Percentiles rank a stretch among this genome's conserved stretches.
These are phyloP conservation scores for Sporobolus alterniflorus DNA, from an alignment of 202 grass and related monocot genomes.

Conservation along the genomic window DNA sequence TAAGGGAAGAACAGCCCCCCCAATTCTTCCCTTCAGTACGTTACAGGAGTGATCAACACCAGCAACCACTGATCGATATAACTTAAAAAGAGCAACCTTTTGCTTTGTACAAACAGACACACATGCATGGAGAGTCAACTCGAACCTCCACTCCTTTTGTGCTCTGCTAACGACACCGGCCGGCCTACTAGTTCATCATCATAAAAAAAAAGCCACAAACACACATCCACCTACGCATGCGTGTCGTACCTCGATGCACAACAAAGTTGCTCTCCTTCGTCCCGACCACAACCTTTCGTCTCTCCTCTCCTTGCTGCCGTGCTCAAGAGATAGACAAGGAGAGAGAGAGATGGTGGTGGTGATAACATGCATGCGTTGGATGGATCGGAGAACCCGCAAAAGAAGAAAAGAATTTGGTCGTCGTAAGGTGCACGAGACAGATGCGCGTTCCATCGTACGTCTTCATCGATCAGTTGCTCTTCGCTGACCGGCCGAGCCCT, in stretches of 20 bases:
- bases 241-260: slow-evolving; percentile 29
- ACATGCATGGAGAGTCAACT: slow-evolving; percentile 60
- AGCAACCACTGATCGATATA: slow-evolving; percentile 23
- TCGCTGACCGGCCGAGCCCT: slow-evolving; percentile 58
- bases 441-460: not conserved
- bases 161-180: slow-evolving; percentile 41
- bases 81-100: slow-evolving; percentile 24
- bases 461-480: not conserved
- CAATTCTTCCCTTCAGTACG: not conserved
- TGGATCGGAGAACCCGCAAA: slow-evolving; percentile 24
- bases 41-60: slow-evolving; percentile 19
- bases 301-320: not conserved
- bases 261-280: not conserved
- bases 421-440: slow-evolving; percentile 28
- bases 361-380: slow-evolving; percentile 22
- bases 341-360: not conserved
- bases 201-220: slow-evolving; percentile 4
- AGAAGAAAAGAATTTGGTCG: slow-evolving; percentile 46
- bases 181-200: not conserved
- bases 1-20: not conserved
- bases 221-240: slow-evolving; percentile 28
- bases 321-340: slow-evolving; percentile 13
- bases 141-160: slow-evolving; percentile 51
- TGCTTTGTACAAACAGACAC: slow-evolving; percentile 70
- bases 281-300: not conserved